A percentile compares a stretch with the other conserved stretches of the same genome.
Conservation (phyloP, 2,329 filamentous ascomycete genomes). For the Fusarium tanahbumbuense region DNA sequence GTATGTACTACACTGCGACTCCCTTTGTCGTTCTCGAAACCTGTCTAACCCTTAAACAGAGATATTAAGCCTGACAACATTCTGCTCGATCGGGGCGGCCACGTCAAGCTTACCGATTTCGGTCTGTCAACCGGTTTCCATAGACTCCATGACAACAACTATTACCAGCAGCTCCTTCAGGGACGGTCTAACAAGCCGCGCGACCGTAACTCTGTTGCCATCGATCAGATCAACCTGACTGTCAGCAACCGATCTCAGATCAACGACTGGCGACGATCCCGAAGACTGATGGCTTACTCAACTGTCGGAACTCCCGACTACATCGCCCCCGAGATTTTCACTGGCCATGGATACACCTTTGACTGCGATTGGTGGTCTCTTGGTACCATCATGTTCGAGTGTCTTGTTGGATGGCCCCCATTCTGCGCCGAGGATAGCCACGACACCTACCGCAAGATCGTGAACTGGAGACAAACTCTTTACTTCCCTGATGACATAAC, state of each 20-base stretch:
- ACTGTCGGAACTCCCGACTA: slow-evolving; percentile 98
- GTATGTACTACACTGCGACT: slow-evolving; percentile 63
- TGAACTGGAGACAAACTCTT: slow-evolving; percentile 95
- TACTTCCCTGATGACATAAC: slow-evolving; percentile 98
- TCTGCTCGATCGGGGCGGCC: slow-evolving; percentile 90
- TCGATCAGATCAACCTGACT: slow-evolving; percentile 98
- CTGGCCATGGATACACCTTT: slow-evolving; percentile 93
- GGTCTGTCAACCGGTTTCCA: slow-evolving; percentile 98
- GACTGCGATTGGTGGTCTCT: slow-evolving; percentile 99
- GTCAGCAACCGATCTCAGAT: slow-evolving; percentile 98
- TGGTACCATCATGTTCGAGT: slow-evolving; percentile 99
- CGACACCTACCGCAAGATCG: slow-evolving; percentile 98
- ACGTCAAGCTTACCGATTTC: slow-evolving; percentile 98
- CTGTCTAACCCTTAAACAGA: slow-evolving; percentile 60
- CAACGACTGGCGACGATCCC: slow-evolving; percentile 98
- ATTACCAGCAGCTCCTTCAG: slow-evolving; percentile 96
- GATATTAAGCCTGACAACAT: slow-evolving; percentile 99
- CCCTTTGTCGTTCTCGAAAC: background rate
- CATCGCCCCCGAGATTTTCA: slow-evolving; percentile 98
- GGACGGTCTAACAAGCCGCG: slow-evolving; percentile 77
- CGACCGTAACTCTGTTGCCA: slow-evolving; percentile 92
- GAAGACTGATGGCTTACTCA: slow-evolving; percentile 95
- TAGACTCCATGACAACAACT: slow-evolving; percentile 96
- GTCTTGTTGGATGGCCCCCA: slow-evolving; percentile 96
- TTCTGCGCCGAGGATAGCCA: slow-evolving; percentile 98